Conservation (phyloP, 768 basidiomycete species). For the Boletus vermiculosoides region DNA sequence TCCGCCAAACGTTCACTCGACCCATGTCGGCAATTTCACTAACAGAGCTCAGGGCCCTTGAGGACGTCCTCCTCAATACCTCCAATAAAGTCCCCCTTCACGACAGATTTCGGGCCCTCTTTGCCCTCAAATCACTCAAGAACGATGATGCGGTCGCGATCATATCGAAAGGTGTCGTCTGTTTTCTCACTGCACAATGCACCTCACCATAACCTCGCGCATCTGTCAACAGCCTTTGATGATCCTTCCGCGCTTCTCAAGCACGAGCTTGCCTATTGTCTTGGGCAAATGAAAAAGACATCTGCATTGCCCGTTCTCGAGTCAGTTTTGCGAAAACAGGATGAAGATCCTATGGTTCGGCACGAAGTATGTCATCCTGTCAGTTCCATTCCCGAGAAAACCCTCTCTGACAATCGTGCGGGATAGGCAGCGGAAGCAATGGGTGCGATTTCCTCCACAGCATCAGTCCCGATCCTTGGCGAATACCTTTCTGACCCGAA, state of each 20-base stretch:
- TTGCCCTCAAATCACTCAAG: slow-evolving; percentile 85
- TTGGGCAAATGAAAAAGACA: slow-evolving; percentile 82
- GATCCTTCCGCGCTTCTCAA: slow-evolving; percentile 91
- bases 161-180: slow-evolving; percentile 72
- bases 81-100: slow-evolving; percentile 74
- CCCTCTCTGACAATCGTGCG: slow-evolving; percentile 14
- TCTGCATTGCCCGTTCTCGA: slow-evolving; percentile 80
- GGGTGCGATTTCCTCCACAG: slow-evolving; percentile 79
- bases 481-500: slow-evolving; percentile 72
- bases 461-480: slow-evolving; percentile 66
- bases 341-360: slow-evolving; percentile 93
- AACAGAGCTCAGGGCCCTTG: slow-evolving; percentile 63
- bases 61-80: slow-evolving; percentile 75
- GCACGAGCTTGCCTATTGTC: slow-evolving; percentile 95
- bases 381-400: not conserved
- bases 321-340: slow-evolving; percentile 61
- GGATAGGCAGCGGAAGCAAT: slow-evolving; percentile 95
- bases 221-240: slow-evolving; percentile 57
- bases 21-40: slow-evolving; percentile 38
- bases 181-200: not conserved
- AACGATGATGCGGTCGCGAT: slow-evolving; percentile 76
- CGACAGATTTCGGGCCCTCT: slow-evolving; percentile 85
- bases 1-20: slow-evolving; percentile 41
- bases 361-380: slow-evolving; percentile 71
- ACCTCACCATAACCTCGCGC: not conserved